Evolutionary conservation across 192 early-diverging fungal genomes (phyloP).

Genomic region (Diversispora epigaea): DNA sequence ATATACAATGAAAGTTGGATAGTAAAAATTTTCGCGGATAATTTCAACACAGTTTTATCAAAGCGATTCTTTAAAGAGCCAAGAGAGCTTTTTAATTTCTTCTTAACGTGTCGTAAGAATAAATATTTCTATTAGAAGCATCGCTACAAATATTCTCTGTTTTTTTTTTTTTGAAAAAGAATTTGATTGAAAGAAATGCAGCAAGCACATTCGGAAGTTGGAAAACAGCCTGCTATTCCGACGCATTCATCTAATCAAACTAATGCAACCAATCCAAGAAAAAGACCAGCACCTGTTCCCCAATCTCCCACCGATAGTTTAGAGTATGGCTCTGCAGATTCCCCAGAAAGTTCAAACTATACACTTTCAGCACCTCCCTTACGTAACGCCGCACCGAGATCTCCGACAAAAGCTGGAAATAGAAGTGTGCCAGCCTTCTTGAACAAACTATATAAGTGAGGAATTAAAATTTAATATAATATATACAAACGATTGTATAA

Average conservation of each 20-base stretch:
- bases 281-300: neutral
- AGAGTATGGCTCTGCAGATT: neutral
- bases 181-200: no score
- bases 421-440: constrained; percentile 27
- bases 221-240: no score
- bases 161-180: no score
- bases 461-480: neutral
- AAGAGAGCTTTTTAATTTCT: no score
- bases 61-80: no score
- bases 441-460: constrained; percentile 32
- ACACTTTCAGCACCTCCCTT: neutral
- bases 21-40: no score
- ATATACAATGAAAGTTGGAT: no score
- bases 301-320: constrained; percentile 6
- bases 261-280: neutral
- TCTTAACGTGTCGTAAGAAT: no score
- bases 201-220: no score
- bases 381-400: neutral
- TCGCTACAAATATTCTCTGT: no score
- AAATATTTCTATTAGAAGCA: no score
- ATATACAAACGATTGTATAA: neutral
- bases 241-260: neutral
- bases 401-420: neutral
- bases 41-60: no score
- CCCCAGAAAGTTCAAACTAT: neutral